Conservation (phyloP, 768 basidiomycete genomes). For the Serendipita sp. region DNA sequence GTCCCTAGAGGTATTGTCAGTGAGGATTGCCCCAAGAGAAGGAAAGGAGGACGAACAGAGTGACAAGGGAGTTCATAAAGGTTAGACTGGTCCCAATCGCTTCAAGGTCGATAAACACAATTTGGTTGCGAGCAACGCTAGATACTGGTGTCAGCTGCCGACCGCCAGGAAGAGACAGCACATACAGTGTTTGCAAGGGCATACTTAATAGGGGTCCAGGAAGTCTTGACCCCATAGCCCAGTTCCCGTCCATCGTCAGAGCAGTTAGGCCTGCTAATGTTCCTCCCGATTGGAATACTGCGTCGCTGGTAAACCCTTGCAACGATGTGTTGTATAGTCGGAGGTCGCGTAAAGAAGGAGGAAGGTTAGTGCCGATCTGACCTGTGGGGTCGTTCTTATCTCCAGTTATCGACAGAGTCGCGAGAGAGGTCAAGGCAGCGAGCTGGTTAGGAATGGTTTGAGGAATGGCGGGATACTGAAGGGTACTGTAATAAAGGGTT, state of each 20-base stretch:
- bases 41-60: conserved; percentile 17
- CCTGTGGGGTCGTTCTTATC: conserved; percentile 28
- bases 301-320: conserved; percentile 19
- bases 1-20: conserved; percentile 15
- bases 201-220: conserved; percentile 22
- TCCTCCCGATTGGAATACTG: conserved; percentile 13
- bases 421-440: conserved; percentile 23
- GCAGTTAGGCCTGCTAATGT: conserved; percentile 20
- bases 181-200: conserved; percentile 26
- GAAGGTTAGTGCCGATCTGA: background rate
- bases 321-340: conserved; percentile 27
- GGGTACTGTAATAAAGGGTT: conserved; percentile 15
- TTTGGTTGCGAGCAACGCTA: conserved; percentile 25
- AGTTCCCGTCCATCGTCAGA: conserved; percentile 26
- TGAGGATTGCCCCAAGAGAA: background rate
- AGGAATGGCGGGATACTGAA: conserved; percentile 33
- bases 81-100: conserved; percentile 19
- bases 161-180: background rate
- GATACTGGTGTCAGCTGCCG: background rate
- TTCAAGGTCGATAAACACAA: conserved; percentile 20
- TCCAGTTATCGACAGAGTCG: conserved; percentile 25
- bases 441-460: conserved; percentile 26
- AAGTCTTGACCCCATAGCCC: conserved; percentile 23
- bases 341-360: conserved; percentile 12
- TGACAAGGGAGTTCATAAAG: conserved; percentile 19